phyloP scores from a whole-genome alignment of 805 yeast species.

The Yarrowia yakushimensis region DNA sequence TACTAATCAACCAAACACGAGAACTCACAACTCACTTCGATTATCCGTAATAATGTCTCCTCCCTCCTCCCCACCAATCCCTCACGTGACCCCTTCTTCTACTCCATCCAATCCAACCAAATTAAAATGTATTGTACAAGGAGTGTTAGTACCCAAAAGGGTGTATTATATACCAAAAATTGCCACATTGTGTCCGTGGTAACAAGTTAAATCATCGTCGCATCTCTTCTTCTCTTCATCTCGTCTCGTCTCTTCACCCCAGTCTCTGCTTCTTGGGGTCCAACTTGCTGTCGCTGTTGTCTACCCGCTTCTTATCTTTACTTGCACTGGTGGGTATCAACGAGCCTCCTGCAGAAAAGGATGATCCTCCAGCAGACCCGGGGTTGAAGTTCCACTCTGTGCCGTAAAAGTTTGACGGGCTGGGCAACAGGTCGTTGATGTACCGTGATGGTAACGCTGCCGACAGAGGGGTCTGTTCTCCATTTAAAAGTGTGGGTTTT shows the following conservation, averaged over 20 bases:
- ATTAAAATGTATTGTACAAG: constrained; percentile 20
- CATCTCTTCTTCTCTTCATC: background rate
- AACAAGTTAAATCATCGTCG: background rate
- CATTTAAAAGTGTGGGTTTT: constrained; percentile 36
- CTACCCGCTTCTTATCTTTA: constrained; percentile 11
- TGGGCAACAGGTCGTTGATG: constrained; percentile 69
- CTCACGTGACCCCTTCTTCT: too few relatives aligned
- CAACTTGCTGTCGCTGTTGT: background rate
- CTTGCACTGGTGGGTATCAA: constrained; percentile 18
- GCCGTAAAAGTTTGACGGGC: constrained; percentile 73
- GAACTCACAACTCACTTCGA: too few relatives aligned
- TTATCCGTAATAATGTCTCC: too few relatives aligned
- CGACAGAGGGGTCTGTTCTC: constrained; percentile 67
- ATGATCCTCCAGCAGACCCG: constrained; percentile 31
- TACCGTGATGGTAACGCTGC: constrained; percentile 69
- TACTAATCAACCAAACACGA: too few relatives aligned
- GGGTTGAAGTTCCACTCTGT: constrained; percentile 51
- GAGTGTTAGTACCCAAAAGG: constrained; percentile 15
- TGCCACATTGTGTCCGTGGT: constrained; percentile 5
- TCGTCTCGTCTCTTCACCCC: background rate
- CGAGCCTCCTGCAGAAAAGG: constrained; percentile 20
- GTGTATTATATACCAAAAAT: constrained; percentile 8
- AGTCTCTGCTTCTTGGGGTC: constrained; percentile 5
- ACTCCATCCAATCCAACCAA: background rate
- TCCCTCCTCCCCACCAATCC: too few relatives aligned